Percentiles rank a stretch among this genome's conserved stretches.
Evolutionary conservation across 2,329 filamentous ascomycete genomes (phyloP).

Genomic region (Trichoderma atroviride): DNA sequence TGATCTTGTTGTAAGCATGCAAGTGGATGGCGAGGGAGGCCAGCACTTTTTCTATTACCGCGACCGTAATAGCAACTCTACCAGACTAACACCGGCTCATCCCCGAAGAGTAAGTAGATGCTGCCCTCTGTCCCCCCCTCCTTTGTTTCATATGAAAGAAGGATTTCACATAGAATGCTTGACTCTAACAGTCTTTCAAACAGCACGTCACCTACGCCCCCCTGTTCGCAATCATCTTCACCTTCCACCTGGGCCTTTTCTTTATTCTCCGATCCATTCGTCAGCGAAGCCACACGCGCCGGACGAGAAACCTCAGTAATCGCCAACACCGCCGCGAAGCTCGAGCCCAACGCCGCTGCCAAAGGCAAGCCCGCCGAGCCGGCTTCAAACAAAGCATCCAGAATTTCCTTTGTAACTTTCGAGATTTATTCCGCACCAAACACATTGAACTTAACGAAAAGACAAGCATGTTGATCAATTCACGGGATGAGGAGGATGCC

Average conservation of each 20-base stretch:
- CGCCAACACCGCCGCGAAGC: slow-evolving; percentile 12
- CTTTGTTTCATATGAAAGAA: not conserved
- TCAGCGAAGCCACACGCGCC: slow-evolving; percentile 7
- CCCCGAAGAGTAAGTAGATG: slow-evolving; percentile 8
- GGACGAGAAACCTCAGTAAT: not conserved
- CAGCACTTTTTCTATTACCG: slow-evolving; percentile 18
- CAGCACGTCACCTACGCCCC: slow-evolving; percentile 14
- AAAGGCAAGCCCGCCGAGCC: slow-evolving; percentile 33
- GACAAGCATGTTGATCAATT: slow-evolving; percentile 5
- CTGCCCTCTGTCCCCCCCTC: not conserved
- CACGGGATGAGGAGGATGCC: slow-evolving; percentile 21
- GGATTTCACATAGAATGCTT: not conserved
- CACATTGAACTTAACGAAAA: slow-evolving; percentile 14
- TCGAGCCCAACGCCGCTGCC: slow-evolving; percentile 35
- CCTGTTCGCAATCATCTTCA: slow-evolving; percentile 24
- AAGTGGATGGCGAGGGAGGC: slow-evolving; percentile 11
- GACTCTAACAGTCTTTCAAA: not conserved
- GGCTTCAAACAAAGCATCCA: slow-evolving; percentile 28
- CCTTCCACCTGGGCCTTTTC: slow-evolving; percentile 24
- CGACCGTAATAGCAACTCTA: not conserved
- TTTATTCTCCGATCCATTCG: slow-evolving; percentile 19
- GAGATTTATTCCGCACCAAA: slow-evolving; percentile 9
- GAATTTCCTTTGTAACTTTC: slow-evolving; percentile 27
- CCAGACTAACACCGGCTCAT: not conserved
- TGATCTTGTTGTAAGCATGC: slow-evolving; percentile 2